These are phyloP conservation scores for Solanum hybrid DNA, from an alignment of 305 asterid species.

Conservation along the genomic window DNA sequence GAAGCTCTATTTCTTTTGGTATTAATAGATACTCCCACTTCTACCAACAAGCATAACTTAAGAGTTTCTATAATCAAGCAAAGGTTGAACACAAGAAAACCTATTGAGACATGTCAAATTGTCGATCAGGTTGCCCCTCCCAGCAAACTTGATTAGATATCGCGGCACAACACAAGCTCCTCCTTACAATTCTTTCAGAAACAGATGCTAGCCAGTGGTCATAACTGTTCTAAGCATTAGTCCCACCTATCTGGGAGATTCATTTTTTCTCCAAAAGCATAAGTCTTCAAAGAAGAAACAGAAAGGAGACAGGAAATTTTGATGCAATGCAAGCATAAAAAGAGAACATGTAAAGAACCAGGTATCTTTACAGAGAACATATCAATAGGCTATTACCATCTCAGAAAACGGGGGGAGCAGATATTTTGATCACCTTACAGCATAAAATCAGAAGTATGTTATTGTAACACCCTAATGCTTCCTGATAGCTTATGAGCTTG, in stretches of 20 bases:
- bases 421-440: not conserved
- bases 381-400: not conserved
- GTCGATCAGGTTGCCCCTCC: not conserved
- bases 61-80: not conserved
- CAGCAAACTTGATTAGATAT: not conserved
- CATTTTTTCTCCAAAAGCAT: not conserved
- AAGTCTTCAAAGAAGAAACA: not conserved
- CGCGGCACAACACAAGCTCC: not conserved
- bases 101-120: not conserved
- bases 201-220: not conserved
- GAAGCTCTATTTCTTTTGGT: not conserved
- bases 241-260: not conserved
- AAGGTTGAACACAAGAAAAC: not conserved
- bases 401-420: not conserved
- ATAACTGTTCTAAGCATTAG: not conserved
- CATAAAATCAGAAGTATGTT: not conserved
- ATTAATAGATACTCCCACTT: not conserved
- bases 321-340: not conserved
- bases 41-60: not conserved
- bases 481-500: not conserved
- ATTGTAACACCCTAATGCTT: not conserved
- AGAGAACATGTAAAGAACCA: not conserved
- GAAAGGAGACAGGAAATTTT: not conserved
- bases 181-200: not conserved
- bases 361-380: not conserved